Evolutionary conservation across 78 protist species (phyloP).

Genomic region (Pigoraptor vietnamica): DNA sequence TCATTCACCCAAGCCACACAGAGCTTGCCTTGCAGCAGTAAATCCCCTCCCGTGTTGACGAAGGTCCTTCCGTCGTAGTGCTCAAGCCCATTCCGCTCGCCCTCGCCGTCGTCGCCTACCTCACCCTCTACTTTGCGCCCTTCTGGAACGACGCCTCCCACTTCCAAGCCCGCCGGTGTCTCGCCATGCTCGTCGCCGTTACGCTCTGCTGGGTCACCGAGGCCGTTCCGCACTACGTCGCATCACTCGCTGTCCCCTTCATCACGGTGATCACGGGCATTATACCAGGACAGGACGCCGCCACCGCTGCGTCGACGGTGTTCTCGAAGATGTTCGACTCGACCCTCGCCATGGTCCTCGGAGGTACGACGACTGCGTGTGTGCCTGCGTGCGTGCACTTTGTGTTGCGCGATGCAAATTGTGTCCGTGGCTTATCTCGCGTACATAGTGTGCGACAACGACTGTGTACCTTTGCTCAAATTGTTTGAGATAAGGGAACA

Average conservation of each 20-base stretch:
- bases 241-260: neutral
- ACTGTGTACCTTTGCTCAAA: too few relatives aligned
- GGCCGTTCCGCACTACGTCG: neutral
- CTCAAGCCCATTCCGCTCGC: neutral
- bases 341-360: neutral
- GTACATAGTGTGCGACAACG: neutral
- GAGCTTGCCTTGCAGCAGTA: too few relatives aligned
- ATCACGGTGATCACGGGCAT: neutral
- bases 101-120: neutral
- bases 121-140: neutral
- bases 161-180: neutral
- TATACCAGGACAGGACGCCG: neutral
- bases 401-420: too few relatives aligned
- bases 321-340: conserved; percentile 10
- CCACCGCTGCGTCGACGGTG: neutral
- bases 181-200: neutral
- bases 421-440: too few relatives aligned
- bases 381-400: too few relatives aligned
- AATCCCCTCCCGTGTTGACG: too few relatives aligned
- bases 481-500: too few relatives aligned
- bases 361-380: neutral
- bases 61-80: neutral
- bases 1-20: too few relatives aligned
- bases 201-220: neutral
- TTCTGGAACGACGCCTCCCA: neutral